Evolutionary conservation across 106 monocot genomes (phyloP), one percentile per base, ranked within the genome.

Genomic region (Narthecium ossifragum): DNA sequence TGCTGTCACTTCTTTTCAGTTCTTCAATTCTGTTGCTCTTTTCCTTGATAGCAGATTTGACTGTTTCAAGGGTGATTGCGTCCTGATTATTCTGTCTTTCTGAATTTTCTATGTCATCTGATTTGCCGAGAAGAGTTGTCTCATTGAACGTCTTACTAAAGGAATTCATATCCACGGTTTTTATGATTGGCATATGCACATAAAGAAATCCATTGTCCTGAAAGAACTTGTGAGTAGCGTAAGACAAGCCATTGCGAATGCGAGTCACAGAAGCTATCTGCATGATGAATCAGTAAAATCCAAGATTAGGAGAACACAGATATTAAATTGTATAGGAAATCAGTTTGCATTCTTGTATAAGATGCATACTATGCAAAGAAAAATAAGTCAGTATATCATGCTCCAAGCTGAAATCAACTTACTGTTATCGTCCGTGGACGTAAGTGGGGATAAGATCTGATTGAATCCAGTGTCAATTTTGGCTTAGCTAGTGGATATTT

Each of bases 121-220:
- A 31, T 64, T 56, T 53, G 59, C 31, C 57, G 26, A 75, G 32
- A 53, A 77, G 83, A 20, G 71, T 57, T 21, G 84, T 82, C n/a
- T 85, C 62, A 22, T 75, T 75, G 43, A 92, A 78, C 61, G 37
- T 67, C 40, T 76, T 65, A 17, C n/a, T 8, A 48, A 5, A 8
- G 8, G 27, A 25, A 39, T 51, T 59, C 29, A 22, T 26, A 37
- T 29, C 30, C 8, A 72, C 72, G 9, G 74, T 68, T 15, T 79
- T 88, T 60, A 93, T 82, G 17, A 85, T 55, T 27, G 88, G 93
- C 82, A 75, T 88, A 17, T 88, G 78, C 13, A 85, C 88, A 40
- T 82, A 38, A 43, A 82, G 27, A 73, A 93, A 88, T 11, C 82
- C 82, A 31, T 80, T 88, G 30, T 62, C 66, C 23, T 83, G 85